Conservation (phyloP, 2,329 filamentous ascomycete genomes). For the Cytospora mali region DNA sequence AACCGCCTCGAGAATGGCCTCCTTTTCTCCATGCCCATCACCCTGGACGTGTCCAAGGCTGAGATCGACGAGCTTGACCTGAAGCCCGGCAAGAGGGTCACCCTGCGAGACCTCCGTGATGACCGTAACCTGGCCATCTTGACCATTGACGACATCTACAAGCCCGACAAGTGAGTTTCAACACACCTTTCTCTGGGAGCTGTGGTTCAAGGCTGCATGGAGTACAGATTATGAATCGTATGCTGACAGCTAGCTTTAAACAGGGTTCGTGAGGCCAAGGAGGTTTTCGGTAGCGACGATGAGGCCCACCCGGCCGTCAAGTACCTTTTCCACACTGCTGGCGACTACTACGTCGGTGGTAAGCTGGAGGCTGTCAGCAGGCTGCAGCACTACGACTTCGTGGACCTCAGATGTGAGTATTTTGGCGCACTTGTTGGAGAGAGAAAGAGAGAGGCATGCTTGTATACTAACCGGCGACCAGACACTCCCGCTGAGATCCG, state of each 20-base stretch:
- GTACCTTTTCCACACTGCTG: constrained; percentile 78
- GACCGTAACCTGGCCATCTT: constrained; percentile 95
- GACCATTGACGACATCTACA: constrained; percentile 93
- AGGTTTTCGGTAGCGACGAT: constrained; percentile 84
- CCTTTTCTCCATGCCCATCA: constrained; percentile 97
- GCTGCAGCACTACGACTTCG: constrained; percentile 98
- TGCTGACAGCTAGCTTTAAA: constrained; percentile 31
- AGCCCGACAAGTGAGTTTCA: constrained; percentile 80
- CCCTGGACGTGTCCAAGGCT: constrained; percentile 78
- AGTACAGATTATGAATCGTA: background rate
- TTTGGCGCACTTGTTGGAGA: background rate
- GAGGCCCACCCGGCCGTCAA: constrained; percentile 91
- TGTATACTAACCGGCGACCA: constrained; percentile 37
- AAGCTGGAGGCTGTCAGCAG: constrained; percentile 95
- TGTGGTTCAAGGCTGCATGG: background rate
- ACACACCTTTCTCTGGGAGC: background rate
- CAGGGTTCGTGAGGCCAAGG: constrained; percentile 84
- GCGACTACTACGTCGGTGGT: constrained; percentile 92
- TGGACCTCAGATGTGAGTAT: constrained; percentile 83
- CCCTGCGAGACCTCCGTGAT: constrained; percentile 92
- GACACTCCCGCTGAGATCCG: constrained; percentile 94
- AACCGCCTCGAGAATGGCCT: constrained; percentile 84
- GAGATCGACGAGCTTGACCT: constrained; percentile 75
- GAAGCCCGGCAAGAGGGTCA: constrained; percentile 79
- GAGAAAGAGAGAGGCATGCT: too few species aligned